Conservation (phyloP, 345 rosid species). For the Populus euphratica region DNA sequence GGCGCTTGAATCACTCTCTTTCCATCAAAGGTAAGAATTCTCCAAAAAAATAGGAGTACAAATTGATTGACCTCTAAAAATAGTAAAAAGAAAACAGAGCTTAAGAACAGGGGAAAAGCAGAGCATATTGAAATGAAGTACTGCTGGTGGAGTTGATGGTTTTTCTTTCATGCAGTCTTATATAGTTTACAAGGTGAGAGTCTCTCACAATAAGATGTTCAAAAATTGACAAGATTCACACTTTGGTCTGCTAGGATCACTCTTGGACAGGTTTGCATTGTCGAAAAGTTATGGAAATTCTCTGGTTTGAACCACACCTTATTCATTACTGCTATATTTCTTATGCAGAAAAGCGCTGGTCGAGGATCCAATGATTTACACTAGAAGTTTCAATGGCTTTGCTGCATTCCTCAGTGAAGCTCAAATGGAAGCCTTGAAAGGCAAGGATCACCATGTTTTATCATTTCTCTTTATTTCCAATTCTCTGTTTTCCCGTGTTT, state of each 20-base stretch:
- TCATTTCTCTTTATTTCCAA: no score
- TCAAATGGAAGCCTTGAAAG: not conserved
- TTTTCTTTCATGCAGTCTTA: slow-evolving; percentile 9
- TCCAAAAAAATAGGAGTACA: not conserved
- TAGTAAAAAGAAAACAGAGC: not conserved
- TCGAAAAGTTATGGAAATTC: not conserved
- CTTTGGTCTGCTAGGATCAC: slow-evolving; percentile 11
- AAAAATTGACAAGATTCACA: slow-evolving; percentile 1
- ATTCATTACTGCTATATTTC: not conserved
- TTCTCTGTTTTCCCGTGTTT: not conserved
- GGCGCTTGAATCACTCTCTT: not conserved
- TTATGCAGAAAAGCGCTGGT: not conserved
- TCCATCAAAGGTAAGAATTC: not conserved
- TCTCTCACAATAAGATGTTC: not conserved
- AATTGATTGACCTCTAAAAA: not conserved
- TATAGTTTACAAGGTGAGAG: slow-evolving; percentile 13
- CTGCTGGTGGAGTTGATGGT: not conserved
- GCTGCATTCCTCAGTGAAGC: slow-evolving; percentile 12
- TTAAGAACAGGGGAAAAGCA: not conserved
- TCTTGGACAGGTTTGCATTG: not conserved
- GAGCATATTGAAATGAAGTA: not conserved
- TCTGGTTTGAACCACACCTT: not conserved
- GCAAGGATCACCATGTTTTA: not conserved
- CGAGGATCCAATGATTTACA: not conserved
- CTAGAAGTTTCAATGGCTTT: slow-evolving; percentile 13